These are phyloP conservation scores for Trypanosoma scelopori DNA, from an alignment of 208 protist genomes.

Conservation along the genomic window DNA sequence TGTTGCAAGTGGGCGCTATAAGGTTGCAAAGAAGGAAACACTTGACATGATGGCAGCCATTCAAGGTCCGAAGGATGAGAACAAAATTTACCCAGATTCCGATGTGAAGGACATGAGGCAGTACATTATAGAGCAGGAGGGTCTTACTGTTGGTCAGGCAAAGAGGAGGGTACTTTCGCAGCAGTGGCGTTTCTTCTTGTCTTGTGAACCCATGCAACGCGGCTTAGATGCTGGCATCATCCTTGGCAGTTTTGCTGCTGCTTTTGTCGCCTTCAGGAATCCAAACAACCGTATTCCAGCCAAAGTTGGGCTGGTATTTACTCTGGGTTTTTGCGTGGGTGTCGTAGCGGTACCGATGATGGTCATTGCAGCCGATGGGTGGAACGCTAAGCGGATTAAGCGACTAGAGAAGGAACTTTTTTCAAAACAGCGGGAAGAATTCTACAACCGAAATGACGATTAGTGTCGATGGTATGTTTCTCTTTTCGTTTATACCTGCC, in stretches of 20 bases:
- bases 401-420: conserved; percentile 76
- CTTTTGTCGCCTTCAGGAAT: conserved; percentile 54
- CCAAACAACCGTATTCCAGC: conserved; percentile 61
- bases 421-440: conserved; percentile 68
- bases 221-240: conserved; percentile 84
- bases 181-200: conserved; percentile 87
- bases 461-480: conserved; percentile 12
- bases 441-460: conserved; percentile 37
- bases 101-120: conserved; percentile 71
- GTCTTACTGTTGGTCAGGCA: conserved; percentile 67
- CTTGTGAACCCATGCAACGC: conserved; percentile 81
- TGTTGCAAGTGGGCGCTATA: conserved; percentile 68
- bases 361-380: conserved; percentile 60
- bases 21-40: conserved; percentile 64
- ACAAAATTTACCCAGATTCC: conserved; percentile 74
- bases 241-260: conserved; percentile 66
- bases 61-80: conserved; percentile 43
- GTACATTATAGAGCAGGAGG: conserved; percentile 87
- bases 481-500: conserved; percentile 13
- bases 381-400: conserved; percentile 75
- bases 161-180: conserved; percentile 59
- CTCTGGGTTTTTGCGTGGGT: conserved; percentile 69
- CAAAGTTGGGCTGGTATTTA: conserved; percentile 64
- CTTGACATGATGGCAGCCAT: conserved; percentile 83
- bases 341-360: conserved; percentile 66